Conservation (phyloP, 768 basidiomycete genomes). For the Ramaria rubella region DNA sequence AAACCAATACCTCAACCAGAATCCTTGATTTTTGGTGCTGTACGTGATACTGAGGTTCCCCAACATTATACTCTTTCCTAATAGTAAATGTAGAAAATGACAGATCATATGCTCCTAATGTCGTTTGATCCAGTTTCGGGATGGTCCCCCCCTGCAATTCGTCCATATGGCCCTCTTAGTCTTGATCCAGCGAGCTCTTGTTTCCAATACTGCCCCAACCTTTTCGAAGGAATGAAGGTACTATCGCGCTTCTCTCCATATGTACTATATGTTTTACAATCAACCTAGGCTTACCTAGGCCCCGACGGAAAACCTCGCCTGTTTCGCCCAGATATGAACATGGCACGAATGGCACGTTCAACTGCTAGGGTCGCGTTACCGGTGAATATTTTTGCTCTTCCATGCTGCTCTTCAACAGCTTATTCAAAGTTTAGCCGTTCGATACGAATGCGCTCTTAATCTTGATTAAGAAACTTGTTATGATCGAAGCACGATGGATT, state of each 20-base stretch:
- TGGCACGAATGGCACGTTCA: slow-evolving; percentile 70
- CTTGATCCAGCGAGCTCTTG: slow-evolving; percentile 52
- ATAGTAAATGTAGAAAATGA: slow-evolving; percentile 38
- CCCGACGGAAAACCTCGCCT: slow-evolving; percentile 67
- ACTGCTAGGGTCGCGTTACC: slow-evolving; percentile 69
- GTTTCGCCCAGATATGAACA: slow-evolving; percentile 81
- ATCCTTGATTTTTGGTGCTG: slow-evolving; percentile 51
- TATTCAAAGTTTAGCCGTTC: slow-evolving; percentile 28
- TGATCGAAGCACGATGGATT: slow-evolving; percentile 78
- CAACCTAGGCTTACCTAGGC: slow-evolving; percentile 54
- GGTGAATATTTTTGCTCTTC: slow-evolving; percentile 30
- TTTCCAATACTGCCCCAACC: slow-evolving; percentile 55
- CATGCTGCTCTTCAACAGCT: slow-evolving; percentile 16
- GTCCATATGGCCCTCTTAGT: slow-evolving; percentile 54
- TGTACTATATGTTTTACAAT: neutral
- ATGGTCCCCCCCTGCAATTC: slow-evolving; percentile 69
- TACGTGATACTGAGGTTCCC: slow-evolving; percentile 22
- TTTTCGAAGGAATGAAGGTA: slow-evolving; percentile 68
- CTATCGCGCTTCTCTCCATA: slow-evolving; percentile 15
- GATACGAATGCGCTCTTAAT: slow-evolving; percentile 40
- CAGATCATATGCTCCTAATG: slow-evolving; percentile 73
- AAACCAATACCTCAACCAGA: slow-evolving; percentile 47
- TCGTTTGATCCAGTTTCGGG: slow-evolving; percentile 55
- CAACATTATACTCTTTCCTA: neutral
- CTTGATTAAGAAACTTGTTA: slow-evolving; percentile 60